These are phyloP conservation scores for Trametes hirsuta DNA, from an alignment of 1,284 basidiomycete species.

Conservation along the genomic window DNA sequence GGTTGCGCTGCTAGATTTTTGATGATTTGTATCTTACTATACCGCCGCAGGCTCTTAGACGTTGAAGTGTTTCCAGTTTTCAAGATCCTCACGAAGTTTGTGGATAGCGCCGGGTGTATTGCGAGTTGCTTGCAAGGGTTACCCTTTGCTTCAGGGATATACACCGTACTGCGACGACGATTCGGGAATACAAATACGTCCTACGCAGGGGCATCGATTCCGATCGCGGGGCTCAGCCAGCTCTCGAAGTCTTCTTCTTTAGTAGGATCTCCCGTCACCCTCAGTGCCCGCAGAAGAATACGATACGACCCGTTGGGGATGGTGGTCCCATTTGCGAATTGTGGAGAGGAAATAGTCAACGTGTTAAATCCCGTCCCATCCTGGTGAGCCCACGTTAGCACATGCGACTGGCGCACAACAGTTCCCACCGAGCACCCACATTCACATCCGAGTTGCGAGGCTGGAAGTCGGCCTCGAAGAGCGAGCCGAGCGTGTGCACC, in stretches of 20 bases:
- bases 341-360: slow-evolving; percentile 40
- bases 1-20: too few species aligned
- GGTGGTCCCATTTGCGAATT: slow-evolving; percentile 59
- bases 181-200: too few species aligned
- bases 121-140: too few species aligned
- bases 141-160: too few species aligned
- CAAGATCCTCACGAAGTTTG: too few species aligned
- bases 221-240: slow-evolving; percentile 47
- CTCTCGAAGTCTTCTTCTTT: slow-evolving; percentile 63
- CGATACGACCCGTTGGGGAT: slow-evolving; percentile 66
- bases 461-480: slow-evolving; percentile 41
- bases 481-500: slow-evolving; percentile 44
- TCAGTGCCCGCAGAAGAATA: slow-evolving; percentile 60
- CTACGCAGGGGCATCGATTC: slow-evolving; percentile 29
- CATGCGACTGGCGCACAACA: slow-evolving; percentile 11
- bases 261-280: slow-evolving; percentile 56
- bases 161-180: too few species aligned
- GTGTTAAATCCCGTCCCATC: slow-evolving; percentile 44
- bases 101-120: too few species aligned
- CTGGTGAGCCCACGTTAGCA: slow-evolving; percentile 15
- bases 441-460: slow-evolving; percentile 43
- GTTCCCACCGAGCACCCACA: slow-evolving; percentile 24
- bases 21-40: too few species aligned
- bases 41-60: too few species aligned
- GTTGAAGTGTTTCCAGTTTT: too few species aligned